Percentiles rank a stretch among this genome's conserved stretches.
Evolutionary conservation across 257 asterid species (phyloP).

Genomic region (Euphrasia confusa): DNA sequence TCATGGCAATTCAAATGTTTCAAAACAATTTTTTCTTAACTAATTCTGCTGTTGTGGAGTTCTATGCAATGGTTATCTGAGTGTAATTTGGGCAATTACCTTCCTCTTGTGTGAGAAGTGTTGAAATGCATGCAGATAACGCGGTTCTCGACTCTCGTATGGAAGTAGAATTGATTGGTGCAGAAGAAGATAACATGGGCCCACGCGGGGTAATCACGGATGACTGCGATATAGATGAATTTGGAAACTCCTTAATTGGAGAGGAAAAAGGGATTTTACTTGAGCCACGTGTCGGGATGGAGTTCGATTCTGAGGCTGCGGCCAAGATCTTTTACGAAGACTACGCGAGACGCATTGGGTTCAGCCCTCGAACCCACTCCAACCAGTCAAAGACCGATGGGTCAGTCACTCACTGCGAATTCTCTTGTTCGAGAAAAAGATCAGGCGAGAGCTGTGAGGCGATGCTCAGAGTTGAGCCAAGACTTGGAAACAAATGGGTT

Average conservation of each 20-base stretch:
- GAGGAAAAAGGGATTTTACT: conserved; percentile 32
- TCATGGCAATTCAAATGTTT: conserved; percentile 1
- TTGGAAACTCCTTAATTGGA: conserved; percentile 32
- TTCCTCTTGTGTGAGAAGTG: conserved; percentile 9
- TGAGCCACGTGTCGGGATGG: conserved; percentile 71
- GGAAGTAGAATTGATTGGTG: conserved; percentile 42
- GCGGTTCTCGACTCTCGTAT: conserved; percentile 34
- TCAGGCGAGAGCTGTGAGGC: conserved; percentile 63
- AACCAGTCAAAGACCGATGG: conserved; percentile 40
- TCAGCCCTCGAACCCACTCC: conserved; percentile 36
- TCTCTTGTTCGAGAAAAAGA: conserved; percentile 53
- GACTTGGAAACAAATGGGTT: conserved; percentile 52
- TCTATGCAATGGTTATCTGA: too few species aligned
- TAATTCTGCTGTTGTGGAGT: conserved; percentile 7
- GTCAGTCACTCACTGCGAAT: conserved; percentile 33
- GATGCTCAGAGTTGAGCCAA: conserved; percentile 58
- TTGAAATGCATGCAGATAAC: conserved; percentile 30
- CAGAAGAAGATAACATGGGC: conserved; percentile 40
- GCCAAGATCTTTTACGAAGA: conserved; percentile 61
- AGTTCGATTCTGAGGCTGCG: conserved; percentile 57
- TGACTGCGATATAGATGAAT: conserved; percentile 43
- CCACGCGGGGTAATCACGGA: conserved; percentile 43
- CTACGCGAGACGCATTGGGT: conserved; percentile 62
- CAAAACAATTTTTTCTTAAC: not conserved
- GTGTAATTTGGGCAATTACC: too few species aligned